phyloP scores from a whole-genome alignment of 2,329 filamentous ascomycete species.

The Ceratocystis lukuohia region DNA sequence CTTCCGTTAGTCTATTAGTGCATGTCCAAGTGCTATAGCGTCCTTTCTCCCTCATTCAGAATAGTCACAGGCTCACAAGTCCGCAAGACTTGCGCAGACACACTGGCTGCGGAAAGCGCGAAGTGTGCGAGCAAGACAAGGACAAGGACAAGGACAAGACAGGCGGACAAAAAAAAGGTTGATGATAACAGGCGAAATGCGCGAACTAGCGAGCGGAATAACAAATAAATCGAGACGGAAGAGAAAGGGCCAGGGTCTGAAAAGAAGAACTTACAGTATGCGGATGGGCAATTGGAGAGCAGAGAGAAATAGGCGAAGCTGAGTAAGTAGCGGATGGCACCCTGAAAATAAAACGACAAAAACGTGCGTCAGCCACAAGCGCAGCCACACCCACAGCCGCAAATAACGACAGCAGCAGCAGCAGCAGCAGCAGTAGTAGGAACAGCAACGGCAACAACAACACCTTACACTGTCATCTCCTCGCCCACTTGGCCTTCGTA shows the following conservation, averaged over 20 bases:
- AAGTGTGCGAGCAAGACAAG: too few species aligned
- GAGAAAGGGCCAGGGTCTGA: neutral
- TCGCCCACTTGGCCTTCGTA: neutral
- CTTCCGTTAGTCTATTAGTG: too few species aligned
- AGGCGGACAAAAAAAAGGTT: neutral
- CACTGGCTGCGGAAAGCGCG: too few species aligned
- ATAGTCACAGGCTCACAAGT: neutral
- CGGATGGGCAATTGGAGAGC: neutral
- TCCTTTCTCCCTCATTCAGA: too few species aligned
- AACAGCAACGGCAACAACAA: neutral
- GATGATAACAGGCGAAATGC: too few species aligned
- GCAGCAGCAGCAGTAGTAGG: neutral
- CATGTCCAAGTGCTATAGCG: too few species aligned
- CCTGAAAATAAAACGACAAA: neutral
- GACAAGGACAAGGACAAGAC: neutral
- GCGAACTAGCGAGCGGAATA: neutral
- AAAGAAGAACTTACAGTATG: neutral
- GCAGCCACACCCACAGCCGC: neutral
- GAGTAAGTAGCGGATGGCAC: neutral
- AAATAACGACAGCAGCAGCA: neutral
- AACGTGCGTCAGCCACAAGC: neutral
- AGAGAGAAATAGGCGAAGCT: neutral
- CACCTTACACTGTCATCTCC: neutral
- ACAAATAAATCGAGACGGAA: neutral
- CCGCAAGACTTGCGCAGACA: neutral